Percentiles rank a stretch among this genome's conserved stretches.
Conservation (phyloP, 345 rosid genomes). For the Schrenkiella parvula region DNA sequence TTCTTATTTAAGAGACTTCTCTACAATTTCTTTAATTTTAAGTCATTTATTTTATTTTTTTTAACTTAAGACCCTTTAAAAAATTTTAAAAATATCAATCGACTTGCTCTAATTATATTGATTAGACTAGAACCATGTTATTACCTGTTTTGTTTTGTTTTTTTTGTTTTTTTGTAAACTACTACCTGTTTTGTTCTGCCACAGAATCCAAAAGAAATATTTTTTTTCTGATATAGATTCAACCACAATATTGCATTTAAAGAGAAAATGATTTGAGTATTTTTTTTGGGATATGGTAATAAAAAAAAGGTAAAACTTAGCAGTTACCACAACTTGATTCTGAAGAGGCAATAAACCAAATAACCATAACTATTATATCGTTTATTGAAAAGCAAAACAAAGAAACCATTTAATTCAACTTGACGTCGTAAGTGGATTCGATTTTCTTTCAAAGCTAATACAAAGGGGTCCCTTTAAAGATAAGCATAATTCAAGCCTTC, state of each 20-base stretch:
- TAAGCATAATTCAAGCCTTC: constrained; percentile 12
- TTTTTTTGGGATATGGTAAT: neutral
- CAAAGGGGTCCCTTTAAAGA: constrained; percentile 13
- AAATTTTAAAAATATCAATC: too few species aligned
- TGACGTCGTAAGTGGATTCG: constrained; percentile 14
- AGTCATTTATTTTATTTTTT: too few species aligned
- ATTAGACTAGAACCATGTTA: neutral
- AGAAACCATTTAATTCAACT: neutral
- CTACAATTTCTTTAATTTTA: too few species aligned
- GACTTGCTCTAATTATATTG: too few species aligned
- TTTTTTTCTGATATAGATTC: neutral
- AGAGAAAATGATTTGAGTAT: neutral
- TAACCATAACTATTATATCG: neutral
- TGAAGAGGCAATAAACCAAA: neutral
- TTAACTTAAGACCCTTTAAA: too few species aligned
- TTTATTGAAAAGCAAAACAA: neutral
- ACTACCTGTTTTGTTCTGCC: neutral
- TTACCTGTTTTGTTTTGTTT: neutral
- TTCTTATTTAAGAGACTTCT: too few species aligned
- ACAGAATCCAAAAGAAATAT: neutral
- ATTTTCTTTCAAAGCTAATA: constrained; percentile 11
- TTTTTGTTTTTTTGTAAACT: too few species aligned
- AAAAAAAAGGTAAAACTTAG: neutral
- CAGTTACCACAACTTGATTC: neutral
- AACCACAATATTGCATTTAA: neutral